Percentiles rank a stretch among this genome's conserved stretches.
Evolutionary conservation across 352 stramenopile species (phyloP).

Genomic region (Globisporangium abappressorium): DNA sequence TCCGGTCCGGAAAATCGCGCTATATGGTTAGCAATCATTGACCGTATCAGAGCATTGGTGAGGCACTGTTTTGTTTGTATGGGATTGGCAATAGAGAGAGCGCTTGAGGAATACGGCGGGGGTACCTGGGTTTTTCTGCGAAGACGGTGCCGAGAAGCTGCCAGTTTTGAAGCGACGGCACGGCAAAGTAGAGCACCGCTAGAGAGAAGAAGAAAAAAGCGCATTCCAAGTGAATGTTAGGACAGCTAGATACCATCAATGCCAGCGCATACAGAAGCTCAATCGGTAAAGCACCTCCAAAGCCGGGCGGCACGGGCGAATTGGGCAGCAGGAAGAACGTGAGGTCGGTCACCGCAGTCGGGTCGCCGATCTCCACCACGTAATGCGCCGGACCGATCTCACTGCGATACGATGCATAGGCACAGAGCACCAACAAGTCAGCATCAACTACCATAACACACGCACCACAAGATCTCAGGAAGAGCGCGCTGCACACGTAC

Average conservation of each 20-base stretch:
- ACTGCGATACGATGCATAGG: conserved; percentile 15
- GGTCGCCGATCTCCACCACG: conserved; percentile 57
- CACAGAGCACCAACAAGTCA: not conserved
- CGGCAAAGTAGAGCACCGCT: conserved; percentile 73
- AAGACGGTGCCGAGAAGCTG: conserved; percentile 71
- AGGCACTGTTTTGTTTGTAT: too few species aligned
- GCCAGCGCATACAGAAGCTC: not conserved
- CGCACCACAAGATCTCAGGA: not conserved
- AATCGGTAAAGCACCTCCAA: not conserved
- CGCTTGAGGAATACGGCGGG: too few species aligned
- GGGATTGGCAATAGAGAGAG: too few species aligned
- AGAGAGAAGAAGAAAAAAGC: not conserved
- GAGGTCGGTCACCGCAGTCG: conserved; percentile 56
- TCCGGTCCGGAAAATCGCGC: not conserved
- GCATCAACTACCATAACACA: not conserved
- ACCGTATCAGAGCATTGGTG: not conserved
- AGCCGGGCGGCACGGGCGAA: conserved; percentile 35
- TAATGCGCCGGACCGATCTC: conserved; percentile 64
- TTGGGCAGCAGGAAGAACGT: conserved; percentile 73
- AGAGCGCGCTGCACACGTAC: not conserved
- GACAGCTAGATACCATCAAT: not conserved
- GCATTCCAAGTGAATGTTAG: not conserved
- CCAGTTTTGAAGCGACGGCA: conserved; percentile 68
- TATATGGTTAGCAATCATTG: not conserved
- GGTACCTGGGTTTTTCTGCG: conserved; percentile 48